Evolutionary conservation across 2,329 filamentous ascomycete species (phyloP).

Genomic region (Stemphylium lycopersici): DNA sequence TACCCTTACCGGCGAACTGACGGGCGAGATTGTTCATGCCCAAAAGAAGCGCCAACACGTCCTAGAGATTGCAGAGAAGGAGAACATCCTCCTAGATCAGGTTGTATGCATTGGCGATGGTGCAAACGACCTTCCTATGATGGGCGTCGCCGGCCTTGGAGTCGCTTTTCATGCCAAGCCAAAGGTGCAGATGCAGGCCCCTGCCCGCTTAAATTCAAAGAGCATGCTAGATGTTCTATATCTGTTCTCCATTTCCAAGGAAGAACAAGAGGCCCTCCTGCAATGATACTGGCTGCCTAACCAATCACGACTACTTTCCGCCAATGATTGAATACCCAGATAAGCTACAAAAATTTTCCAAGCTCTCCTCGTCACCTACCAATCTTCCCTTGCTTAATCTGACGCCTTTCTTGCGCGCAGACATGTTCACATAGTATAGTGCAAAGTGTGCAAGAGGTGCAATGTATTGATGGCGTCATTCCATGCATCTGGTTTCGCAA

Average conservation of each 20-base stretch:
- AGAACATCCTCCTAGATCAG: conserved; percentile 69
- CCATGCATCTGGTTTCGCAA: too few relatives aligned
- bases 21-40: conserved; percentile 75
- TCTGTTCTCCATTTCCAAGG: conserved; percentile 72
- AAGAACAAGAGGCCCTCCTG: conserved; percentile 63
- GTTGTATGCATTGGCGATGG: conserved; percentile 80
- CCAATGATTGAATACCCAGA: too few relatives aligned
- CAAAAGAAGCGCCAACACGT: conserved; percentile 76
- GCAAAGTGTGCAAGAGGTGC: too few relatives aligned
- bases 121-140: conserved; percentile 83
- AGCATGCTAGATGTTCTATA: conserved; percentile 75
- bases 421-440: too few relatives aligned
- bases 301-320: too few relatives aligned
- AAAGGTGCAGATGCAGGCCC: conserved; percentile 77
- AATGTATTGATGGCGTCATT: too few relatives aligned
- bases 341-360: too few relatives aligned
- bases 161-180: conserved; percentile 88
- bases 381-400: too few relatives aligned
- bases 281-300: conserved; percentile 5
- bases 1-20: conserved; percentile 73
- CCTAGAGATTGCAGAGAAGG: conserved; percentile 70
- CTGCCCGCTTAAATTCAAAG: conserved; percentile 72
- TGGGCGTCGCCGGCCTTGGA: conserved; percentile 74
- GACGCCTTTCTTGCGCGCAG: too few relatives aligned
- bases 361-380: too few relatives aligned